These are phyloP conservation scores for Juglanconis sp. DNA, from an alignment of 2,329 filamentous ascomycete species.

Conservation along the genomic window DNA sequence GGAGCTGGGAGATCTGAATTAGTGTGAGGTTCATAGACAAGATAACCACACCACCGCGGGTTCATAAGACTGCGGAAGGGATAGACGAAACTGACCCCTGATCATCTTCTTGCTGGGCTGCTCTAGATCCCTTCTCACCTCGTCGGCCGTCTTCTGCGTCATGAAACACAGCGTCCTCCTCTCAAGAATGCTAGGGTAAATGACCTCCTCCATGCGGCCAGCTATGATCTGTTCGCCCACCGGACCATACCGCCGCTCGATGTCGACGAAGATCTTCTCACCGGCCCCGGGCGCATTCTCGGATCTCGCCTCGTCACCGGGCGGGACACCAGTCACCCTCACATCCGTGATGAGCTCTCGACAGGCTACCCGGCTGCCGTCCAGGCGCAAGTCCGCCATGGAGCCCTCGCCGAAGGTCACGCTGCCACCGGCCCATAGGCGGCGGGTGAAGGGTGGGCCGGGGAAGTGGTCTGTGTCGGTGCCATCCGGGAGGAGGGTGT, in stretches of 20 bases:
- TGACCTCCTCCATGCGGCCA: conserved; percentile 15
- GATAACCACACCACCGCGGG: background rate
- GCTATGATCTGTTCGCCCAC: background rate
- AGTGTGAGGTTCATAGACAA: background rate
- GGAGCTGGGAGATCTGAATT: background rate
- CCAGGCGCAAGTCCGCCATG: conserved; percentile 32
- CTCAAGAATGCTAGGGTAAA: conserved; percentile 37
- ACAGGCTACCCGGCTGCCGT: conserved; percentile 40
- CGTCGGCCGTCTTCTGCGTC: conserved; percentile 29
- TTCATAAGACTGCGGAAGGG: too few relatives aligned
- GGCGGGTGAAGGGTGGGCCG: conserved; percentile 65
- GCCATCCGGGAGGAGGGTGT: conserved; percentile 71
- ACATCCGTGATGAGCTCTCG: conserved; percentile 43
- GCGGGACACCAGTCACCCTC: conserved; percentile 19
- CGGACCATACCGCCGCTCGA: conserved; percentile 43
- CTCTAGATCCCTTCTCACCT: conserved; percentile 10
- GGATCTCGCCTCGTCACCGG: conserved; percentile 21
- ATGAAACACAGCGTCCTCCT: conserved; percentile 52
- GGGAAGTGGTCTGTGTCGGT: conserved; percentile 79
- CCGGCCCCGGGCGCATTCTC: conserved; percentile 17
- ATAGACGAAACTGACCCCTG: conserved; percentile 25
- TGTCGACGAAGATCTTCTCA: conserved; percentile 51
- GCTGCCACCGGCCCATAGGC: conserved; percentile 86
- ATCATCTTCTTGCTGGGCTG: conserved; percentile 26
- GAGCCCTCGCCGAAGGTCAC: conserved; percentile 49